These are phyloP conservation scores for Termitomyces eurrhizus DNA, from an alignment of 768 basidiomycete species.

Conservation along the genomic window DNA sequence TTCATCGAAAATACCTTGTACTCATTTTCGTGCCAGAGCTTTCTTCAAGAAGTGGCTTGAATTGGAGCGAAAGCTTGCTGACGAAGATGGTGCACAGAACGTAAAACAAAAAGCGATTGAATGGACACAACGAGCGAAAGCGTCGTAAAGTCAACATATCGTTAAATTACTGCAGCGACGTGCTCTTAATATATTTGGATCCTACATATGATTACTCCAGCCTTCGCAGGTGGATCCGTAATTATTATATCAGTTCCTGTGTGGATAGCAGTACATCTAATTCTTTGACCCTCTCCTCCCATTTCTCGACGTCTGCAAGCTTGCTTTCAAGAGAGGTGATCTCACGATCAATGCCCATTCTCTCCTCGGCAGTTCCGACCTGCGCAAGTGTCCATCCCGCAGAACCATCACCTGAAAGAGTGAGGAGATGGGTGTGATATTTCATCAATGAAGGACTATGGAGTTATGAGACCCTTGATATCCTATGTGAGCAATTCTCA, in stretches of 20 bases:
- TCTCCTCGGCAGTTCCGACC: constrained; percentile 71
- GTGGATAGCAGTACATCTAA: constrained; percentile 53
- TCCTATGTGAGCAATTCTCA: background rate
- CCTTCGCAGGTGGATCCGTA: background rate
- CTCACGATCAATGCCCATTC: constrained; percentile 72
- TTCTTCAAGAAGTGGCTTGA: constrained; percentile 99
- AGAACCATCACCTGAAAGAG: constrained; percentile 67
- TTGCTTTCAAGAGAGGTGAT: constrained; percentile 62
- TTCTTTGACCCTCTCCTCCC: constrained; percentile 69
- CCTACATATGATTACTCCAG: background rate
- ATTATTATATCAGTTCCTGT: constrained; percentile 27
- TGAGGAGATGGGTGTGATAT: constrained; percentile 86
- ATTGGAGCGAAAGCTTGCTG: constrained; percentile 81
- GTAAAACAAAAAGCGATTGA: constrained; percentile 91
- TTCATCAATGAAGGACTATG: constrained; percentile 76
- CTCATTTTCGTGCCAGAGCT: constrained; percentile 42
- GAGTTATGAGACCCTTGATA: background rate
- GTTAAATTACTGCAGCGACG: background rate
- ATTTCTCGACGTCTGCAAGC: constrained; percentile 64
- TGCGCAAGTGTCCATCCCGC: constrained; percentile 69
- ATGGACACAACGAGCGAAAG: constrained; percentile 74
- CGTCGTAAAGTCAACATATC: constrained; percentile 20
- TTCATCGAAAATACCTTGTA: background rate
- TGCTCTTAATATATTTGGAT: background rate
- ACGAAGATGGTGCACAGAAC: constrained; percentile 71